A percentile compares a stretch with the other conserved stretches of the same genome.
Evolutionary conservation across 345 rosid species (phyloP).

Genomic region (Syzygium jambos): DNA sequence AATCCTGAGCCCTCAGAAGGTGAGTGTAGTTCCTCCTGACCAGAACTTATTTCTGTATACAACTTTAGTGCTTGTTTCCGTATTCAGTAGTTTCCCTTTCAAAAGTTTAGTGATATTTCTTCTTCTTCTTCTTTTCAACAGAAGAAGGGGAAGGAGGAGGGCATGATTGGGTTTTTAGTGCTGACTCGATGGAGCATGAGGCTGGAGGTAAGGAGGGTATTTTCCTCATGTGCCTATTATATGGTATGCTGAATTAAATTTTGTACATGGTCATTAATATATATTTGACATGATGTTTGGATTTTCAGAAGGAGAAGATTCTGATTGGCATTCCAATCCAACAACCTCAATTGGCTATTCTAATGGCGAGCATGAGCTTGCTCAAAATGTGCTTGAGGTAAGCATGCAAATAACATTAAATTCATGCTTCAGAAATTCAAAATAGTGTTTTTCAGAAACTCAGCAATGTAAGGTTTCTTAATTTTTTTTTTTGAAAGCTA

Average conservation of each 20-base stretch:
- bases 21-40: slow-evolving; percentile 12
- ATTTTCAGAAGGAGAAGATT: slow-evolving; percentile 37
- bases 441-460: no score
- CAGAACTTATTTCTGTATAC: not conserved
- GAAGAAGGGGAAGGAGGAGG: slow-evolving; percentile 37
- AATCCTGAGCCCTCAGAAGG: slow-evolving; percentile 90
- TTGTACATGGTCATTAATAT: not conserved
- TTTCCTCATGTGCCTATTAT: not conserved
- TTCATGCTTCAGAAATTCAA: not conserved
- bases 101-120: not conserved
- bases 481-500: no score
- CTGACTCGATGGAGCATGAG: slow-evolving; percentile 55
- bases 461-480: not conserved
- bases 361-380: slow-evolving; percentile 65
- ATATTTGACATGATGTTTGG: not conserved
- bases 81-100: not conserved
- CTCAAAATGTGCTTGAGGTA: slow-evolving; percentile 69
- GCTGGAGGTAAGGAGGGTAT: slow-evolving; percentile 28
- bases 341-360: slow-evolving; percentile 71
- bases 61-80: not conserved
- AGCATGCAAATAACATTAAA: not conserved
- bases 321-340: slow-evolving; percentile 41
- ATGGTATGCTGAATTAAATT: not conserved
- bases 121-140: not conserved
- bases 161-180: slow-evolving; percentile 75